phyloP scores from a whole-genome alignment of 179 eudicot genomes.

The Gypsophila paniculata region DNA sequence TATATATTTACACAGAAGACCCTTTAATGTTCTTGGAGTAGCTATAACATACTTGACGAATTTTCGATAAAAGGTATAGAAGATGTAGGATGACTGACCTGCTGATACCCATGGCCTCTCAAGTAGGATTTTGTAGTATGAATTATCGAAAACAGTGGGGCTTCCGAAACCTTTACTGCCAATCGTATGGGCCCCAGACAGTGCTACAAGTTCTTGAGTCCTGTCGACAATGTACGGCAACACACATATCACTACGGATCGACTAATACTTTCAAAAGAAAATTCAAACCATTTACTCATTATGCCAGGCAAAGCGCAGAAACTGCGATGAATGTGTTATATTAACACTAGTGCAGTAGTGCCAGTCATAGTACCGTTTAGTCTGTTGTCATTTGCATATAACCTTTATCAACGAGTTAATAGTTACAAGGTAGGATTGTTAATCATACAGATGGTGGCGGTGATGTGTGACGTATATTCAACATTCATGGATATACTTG shows the following conservation, averaged over 20 bases:
- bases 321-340: neutral
- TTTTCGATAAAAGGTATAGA: neutral
- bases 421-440: neutral
- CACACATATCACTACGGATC: neutral
- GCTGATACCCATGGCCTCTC: slow-evolving; percentile 76
- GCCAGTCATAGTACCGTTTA: neutral
- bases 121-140: slow-evolving; percentile 77
- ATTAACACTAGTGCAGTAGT: neutral
- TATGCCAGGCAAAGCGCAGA: neutral
- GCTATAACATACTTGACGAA: neutral
- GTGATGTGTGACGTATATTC: neutral
- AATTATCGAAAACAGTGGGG: slow-evolving; percentile 69
- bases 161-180: slow-evolving; percentile 93
- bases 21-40: neutral
- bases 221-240: slow-evolving; percentile 32
- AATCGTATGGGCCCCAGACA: slow-evolving; percentile 90
- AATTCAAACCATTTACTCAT: neutral
- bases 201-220: slow-evolving; percentile 79
- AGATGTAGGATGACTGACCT: slow-evolving; percentile 37
- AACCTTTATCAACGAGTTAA: neutral
- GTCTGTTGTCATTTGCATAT: too few species aligned
- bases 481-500: too few species aligned
- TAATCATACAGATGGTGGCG: neutral
- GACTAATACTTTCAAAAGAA: neutral
- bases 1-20: neutral